A percentile compares a stretch with the other conserved stretches of the same genome.
These are phyloP conservation scores for Fusarium sp. DNA, from an alignment of 2,329 filamentous ascomycete species.

Conservation along the genomic window DNA sequence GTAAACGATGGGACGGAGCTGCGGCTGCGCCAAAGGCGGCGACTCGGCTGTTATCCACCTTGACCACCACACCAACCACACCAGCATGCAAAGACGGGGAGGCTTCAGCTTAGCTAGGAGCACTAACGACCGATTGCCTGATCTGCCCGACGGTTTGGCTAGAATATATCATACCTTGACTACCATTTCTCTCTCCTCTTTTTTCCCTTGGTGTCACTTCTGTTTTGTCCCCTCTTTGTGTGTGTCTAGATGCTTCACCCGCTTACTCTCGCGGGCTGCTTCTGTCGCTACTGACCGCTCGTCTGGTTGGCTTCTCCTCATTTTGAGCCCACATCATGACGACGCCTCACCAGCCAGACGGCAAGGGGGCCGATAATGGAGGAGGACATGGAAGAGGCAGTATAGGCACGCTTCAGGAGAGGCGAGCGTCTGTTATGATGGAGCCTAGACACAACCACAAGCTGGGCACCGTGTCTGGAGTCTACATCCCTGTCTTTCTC, in stretches of 20 bases:
- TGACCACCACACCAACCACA: slow-evolving; percentile 35
- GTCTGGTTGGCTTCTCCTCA: slow-evolving; percentile 24
- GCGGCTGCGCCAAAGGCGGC: slow-evolving; percentile 26
- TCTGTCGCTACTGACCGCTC: slow-evolving; percentile 28
- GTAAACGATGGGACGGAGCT: slow-evolving; percentile 20
- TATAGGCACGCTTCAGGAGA: slow-evolving; percentile 19
- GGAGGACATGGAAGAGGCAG: slow-evolving; percentile 14
- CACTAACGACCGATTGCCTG: slow-evolving; percentile 21
- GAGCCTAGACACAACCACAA: slow-evolving; percentile 65
- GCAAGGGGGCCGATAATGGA: slow-evolving; percentile 27
- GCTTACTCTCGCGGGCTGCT: slow-evolving; percentile 21
- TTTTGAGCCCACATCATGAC: slow-evolving; percentile 27
- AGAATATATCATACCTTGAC: slow-evolving; percentile 27
- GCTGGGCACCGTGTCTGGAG: slow-evolving; percentile 80
- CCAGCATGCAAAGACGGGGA: slow-evolving; percentile 27
- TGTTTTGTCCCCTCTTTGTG: slow-evolving; percentile 5
- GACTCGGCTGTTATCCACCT: slow-evolving; percentile 32
- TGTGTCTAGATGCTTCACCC: slow-evolving; percentile 9
- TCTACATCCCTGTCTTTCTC: slow-evolving; percentile 89
- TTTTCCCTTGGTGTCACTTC: not conserved
- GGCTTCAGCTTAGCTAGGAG: slow-evolving; percentile 24
- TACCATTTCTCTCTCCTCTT: slow-evolving; percentile 9
- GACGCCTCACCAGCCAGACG: slow-evolving; percentile 36
- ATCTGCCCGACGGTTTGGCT: slow-evolving; percentile 5
- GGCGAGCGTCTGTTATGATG: slow-evolving; percentile 42